A percentile compares a stretch with the other conserved stretches of the same genome.
Conservation (phyloP, 371 early-diverging fungal species). For the Mortierella sp. region DNA sequence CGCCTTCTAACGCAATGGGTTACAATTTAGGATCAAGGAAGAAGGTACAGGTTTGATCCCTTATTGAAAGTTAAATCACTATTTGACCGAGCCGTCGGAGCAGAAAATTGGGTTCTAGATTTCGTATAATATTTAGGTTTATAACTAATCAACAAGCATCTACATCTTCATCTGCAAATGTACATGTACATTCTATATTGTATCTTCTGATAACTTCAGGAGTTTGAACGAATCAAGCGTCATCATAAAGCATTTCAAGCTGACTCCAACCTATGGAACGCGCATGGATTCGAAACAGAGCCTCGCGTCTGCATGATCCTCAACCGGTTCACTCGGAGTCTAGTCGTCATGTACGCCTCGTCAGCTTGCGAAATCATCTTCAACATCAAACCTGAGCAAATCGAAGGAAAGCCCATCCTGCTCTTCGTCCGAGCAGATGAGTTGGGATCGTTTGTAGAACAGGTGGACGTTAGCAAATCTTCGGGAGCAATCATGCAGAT, state of each 20-base stretch:
- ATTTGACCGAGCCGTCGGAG: no score
- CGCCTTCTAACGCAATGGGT: slow-evolving; percentile 18
- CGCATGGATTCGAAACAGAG: slow-evolving; percentile 25
- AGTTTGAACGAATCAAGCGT: slow-evolving; percentile 27
- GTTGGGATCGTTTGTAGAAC: slow-evolving; percentile 22
- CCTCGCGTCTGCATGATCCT: slow-evolving; percentile 48
- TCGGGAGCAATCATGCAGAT: slow-evolving; percentile 24
- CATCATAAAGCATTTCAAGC: slow-evolving; percentile 30
- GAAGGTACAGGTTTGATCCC: no score
- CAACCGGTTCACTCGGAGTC: slow-evolving; percentile 36
- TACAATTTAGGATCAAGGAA: slow-evolving; percentile 9
- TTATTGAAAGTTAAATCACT: no score
- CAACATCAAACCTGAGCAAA: slow-evolving; percentile 10
- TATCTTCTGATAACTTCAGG: slow-evolving; percentile 3
- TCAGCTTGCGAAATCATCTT: slow-evolving; percentile 21
- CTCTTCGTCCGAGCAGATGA: slow-evolving; percentile 39
- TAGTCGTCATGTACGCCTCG: slow-evolving; percentile 39
- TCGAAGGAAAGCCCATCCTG: slow-evolving; percentile 35
- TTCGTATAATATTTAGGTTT: no score
- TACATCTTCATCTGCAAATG: not conserved
- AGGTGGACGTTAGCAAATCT: slow-evolving; percentile 32
- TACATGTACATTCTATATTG: not conserved
- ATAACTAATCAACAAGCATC: no score
- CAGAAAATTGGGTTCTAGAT: no score
- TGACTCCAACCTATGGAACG: slow-evolving; percentile 20